Evolutionary conservation across 2,329 filamentous ascomycete genomes (phyloP), one percentile per base, ranked within the genome.

Genomic region (Aureobasidium sp.): DNA sequence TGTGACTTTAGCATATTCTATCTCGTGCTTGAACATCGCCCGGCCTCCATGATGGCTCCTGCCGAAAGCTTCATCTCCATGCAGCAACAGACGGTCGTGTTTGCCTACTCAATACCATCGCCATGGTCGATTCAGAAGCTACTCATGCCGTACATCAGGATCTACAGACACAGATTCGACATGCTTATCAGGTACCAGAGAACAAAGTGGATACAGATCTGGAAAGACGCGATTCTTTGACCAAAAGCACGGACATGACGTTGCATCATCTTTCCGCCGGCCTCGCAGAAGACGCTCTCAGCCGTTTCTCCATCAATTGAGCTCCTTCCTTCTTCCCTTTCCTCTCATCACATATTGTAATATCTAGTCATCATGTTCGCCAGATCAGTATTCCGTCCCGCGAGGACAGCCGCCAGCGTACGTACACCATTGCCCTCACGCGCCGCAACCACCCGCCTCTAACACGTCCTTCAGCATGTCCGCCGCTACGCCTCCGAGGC

Each of bases 401-500:
- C 74, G 54, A 59, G 62, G 61, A 37, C 42, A 11, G 57, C 66
- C 31, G 67, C 68, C 39, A 73, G 72, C 68, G 76, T 78, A 69
- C 62, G 72, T 66, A 33, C 47, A 17, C 57, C 58, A 64, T 44
- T 42, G 27, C 31, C 35, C 31, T 29, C n/a, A 15, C 61, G 61
- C 61, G 62, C 64, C 59, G 11, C 15, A 12, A 14, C 9, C 44
- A 22, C 17, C 19, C 37, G 19, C 29, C 29, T 44, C 35, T 58
- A 19, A 50, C 52, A 60, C 57, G 24, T 50, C 31, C 29, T 22
- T 27, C 69, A 88, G 85, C 81, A 82, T 71, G 79, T 85, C 72
- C 85, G 86, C 72, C 81, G 82, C 70, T 97, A 96, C 76, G 89
- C 92, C 62, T 88, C 89, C 66, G 75, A 79, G 65, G 73, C 76